Evolutionary conservation across 768 basidiomycete species (phyloP).

Genomic region (Auricularia auricula-judae): DNA sequence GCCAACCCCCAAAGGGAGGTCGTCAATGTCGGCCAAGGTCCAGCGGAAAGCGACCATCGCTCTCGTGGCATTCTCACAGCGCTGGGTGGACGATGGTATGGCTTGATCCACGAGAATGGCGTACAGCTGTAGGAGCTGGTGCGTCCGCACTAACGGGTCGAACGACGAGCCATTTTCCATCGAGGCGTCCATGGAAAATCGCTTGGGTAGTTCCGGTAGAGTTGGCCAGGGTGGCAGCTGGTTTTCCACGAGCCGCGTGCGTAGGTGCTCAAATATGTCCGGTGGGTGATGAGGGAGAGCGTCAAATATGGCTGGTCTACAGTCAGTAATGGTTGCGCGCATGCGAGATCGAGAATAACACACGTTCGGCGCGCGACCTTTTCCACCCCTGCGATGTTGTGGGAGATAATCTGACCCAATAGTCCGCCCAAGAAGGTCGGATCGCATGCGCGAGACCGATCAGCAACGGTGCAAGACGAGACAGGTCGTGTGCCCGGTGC

Average conservation of each 20-base stretch:
- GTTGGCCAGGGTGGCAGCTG: not conserved
- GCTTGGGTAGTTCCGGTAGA: not conserved
- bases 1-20: conserved; percentile 57
- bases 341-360: not conserved
- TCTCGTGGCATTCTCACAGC: conserved; percentile 55
- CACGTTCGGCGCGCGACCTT: conserved; percentile 31
- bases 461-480: conserved; percentile 50
- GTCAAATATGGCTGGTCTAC: not conserved
- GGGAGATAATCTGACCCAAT: conserved; percentile 79
- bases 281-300: not conserved
- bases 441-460: conserved; percentile 29
- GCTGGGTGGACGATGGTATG: conserved; percentile 12
- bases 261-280: not conserved
- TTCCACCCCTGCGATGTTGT: conserved; percentile 52
- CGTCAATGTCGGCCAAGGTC: conserved; percentile 38
- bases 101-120: conserved; percentile 7
- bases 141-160: not conserved
- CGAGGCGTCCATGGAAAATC: not conserved
- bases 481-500: conserved; percentile 50
- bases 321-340: not conserved
- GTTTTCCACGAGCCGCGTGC: not conserved
- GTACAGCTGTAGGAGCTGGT: conserved; percentile 9
- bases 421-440: conserved; percentile 83
- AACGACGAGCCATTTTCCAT: conserved; percentile 7
- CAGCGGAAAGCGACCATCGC: conserved; percentile 39